These are phyloP conservation scores for Aspergillus hortae DNA, from an alignment of 2,329 filamentous ascomycete species.

Conservation along the genomic window DNA sequence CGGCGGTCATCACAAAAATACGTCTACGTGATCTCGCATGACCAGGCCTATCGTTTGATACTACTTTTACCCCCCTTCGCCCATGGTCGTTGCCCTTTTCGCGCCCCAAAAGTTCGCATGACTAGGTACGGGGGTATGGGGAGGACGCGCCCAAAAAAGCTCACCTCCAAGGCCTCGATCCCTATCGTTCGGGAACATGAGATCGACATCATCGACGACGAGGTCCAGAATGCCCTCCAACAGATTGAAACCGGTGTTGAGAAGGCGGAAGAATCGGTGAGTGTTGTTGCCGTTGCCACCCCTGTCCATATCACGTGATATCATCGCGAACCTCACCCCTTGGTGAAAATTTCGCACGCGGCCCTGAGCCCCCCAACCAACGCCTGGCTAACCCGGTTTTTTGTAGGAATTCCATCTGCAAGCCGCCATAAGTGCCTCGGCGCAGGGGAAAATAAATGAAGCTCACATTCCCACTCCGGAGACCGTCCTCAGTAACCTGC, in stretches of 20 bases:
- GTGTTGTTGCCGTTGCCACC: slow-evolving; percentile 47
- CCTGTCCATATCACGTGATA: slow-evolving; percentile 39
- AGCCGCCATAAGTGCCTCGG: slow-evolving; percentile 67
- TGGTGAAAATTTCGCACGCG: slow-evolving; percentile 30
- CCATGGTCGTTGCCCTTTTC: slow-evolving; percentile 37
- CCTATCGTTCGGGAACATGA: slow-evolving; percentile 86
- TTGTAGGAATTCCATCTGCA: slow-evolving; percentile 91
- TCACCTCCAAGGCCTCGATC: slow-evolving; percentile 85
- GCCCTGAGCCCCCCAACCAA: slow-evolving; percentile 12
- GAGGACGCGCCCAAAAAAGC: slow-evolving; percentile 61
- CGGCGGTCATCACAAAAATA: slow-evolving; percentile 56
- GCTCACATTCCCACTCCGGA: slow-evolving; percentile 67
- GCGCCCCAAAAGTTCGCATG: slow-evolving; percentile 40
- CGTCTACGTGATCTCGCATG: slow-evolving; percentile 51
- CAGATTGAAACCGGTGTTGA: slow-evolving; percentile 95
- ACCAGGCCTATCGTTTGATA: slow-evolving; percentile 59
- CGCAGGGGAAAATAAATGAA: slow-evolving; percentile 59
- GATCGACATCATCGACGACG: slow-evolving; percentile 85
- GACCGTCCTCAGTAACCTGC: slow-evolving; percentile 60
- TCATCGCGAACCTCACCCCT: slow-evolving; percentile 23
- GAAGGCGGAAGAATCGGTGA: slow-evolving; percentile 93
- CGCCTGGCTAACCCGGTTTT: slow-evolving; percentile 14
- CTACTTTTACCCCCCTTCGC: slow-evolving; percentile 59
- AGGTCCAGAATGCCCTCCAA: slow-evolving; percentile 72
- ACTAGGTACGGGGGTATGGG: slow-evolving; percentile 45